Evolutionary conservation across 2,329 filamentous ascomycete species (phyloP), one percentile per base, ranked within the genome.

Genomic region (Cordyceps cicadae): DNA sequence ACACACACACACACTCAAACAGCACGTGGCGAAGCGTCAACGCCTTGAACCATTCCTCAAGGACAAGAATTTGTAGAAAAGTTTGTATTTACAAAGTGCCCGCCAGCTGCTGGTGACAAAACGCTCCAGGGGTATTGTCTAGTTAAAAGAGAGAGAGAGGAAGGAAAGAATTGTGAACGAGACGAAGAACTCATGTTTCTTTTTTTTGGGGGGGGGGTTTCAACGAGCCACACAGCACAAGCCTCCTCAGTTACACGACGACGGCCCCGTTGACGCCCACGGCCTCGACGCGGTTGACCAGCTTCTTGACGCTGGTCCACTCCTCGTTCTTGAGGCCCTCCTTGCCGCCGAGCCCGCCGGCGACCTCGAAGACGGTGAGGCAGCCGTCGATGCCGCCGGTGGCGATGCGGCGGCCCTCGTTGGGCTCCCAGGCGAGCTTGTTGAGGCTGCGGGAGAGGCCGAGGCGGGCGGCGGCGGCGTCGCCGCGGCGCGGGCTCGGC

Each of bases 301-400:
- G 78, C 74, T 91, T 92, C 85, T 97, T 97, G 66, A 99, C 89
- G 41, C 84, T 89, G 6, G 88, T 84, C 93, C 94, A 99, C 72
- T 97, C 93, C 69, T 99, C 94, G 57, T 85, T 86, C 71, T 89
- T 88, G 45, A 90, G 81, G 39, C 85, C 82, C 69, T 97, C 94
- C 66, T 88, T 87, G n/a, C 92, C 92, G 29, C 92, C 92, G 12
- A 95, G 72, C 66, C 92, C 85, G 68, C 81, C 78, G 26, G 91
- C 87, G 61, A 99, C 93, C 75, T 99, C 94, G 70, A 97, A 99
- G 8, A 99, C 85, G 0, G 89, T 96, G 24, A 97, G 80, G 1
- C 91, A 86, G 12, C 93, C 93, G 69, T 97, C 92, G 63, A 99
- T 87, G 4, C 94, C 94, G 50, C 94, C 95, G 0, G 92, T 92